These are phyloP conservation scores for Kuraishia piskuri DNA, from an alignment of 805 yeast genomes.

Conservation along the genomic window DNA sequence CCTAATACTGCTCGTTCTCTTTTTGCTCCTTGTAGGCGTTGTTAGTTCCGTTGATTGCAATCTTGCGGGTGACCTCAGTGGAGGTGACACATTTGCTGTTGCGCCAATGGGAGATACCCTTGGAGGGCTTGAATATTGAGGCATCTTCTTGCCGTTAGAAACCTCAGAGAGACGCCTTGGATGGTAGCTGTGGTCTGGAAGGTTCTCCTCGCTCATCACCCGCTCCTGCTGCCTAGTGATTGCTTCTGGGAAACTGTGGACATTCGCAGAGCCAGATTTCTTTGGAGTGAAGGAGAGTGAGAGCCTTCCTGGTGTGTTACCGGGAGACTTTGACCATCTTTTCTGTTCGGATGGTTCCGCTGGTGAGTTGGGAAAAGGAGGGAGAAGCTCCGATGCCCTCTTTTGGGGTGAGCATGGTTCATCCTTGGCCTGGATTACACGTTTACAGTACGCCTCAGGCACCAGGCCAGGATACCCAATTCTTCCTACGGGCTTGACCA, in stretches of 20 bases:
- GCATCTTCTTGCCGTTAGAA: not conserved
- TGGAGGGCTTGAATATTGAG: not conserved
- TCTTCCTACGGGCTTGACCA: slow-evolving; percentile 46
- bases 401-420: not conserved
- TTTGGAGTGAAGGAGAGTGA: not conserved
- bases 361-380: not conserved
- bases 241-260: not conserved
- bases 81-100: not conserved
- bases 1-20: not conserved
- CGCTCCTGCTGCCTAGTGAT: not conserved
- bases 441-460: slow-evolving; percentile 32
- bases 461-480: slow-evolving; percentile 38
- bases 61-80: not conserved
- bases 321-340: not conserved
- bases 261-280: not conserved
- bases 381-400: not conserved
- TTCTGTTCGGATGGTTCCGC: not conserved
- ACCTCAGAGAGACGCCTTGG: not conserved
- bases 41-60: not conserved
- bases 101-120: not conserved
- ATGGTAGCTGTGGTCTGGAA: not conserved
- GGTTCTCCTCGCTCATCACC: not conserved
- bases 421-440: not conserved
- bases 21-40: not conserved
- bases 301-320: not conserved